Evolutionary conservation across 495 filamentous ascomycete species (phyloP).

Genomic region (Penicillium coprophilum): DNA sequence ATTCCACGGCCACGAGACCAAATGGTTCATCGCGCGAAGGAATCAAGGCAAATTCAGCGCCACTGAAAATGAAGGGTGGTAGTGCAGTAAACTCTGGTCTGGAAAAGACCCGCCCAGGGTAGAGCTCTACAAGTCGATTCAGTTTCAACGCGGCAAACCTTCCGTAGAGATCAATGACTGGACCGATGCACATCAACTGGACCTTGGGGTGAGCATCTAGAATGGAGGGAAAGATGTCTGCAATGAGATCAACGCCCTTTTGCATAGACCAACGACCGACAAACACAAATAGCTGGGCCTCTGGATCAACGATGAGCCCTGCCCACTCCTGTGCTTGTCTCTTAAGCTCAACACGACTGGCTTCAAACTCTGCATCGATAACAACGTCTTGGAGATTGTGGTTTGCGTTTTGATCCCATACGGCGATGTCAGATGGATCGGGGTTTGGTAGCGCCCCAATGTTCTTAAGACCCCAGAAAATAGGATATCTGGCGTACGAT

Average conservation of each 20-base stretch:
- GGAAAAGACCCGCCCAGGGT: constrained; percentile 70
- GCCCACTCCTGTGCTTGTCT: constrained; percentile 77
- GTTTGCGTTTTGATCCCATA: constrained; percentile 57
- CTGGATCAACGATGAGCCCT: constrained; percentile 62
- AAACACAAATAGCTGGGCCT: constrained; percentile 73
- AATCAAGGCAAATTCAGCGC: constrained; percentile 79
- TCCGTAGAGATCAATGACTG: constrained; percentile 76
- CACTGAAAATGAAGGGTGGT: constrained; percentile 74
- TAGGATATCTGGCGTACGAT: constrained; percentile 73
- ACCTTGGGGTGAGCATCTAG: constrained; percentile 66
- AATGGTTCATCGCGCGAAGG: constrained; percentile 79
- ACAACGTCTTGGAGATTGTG: constrained; percentile 48
- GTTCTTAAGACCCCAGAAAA: constrained; percentile 75
- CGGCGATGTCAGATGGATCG: constrained; percentile 70
- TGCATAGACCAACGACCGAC: constrained; percentile 78
- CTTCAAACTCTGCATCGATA: constrained; percentile 60
- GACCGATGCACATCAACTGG: constrained; percentile 70
- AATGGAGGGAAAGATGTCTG: constrained; percentile 72
- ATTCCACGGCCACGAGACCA: constrained; percentile 75
- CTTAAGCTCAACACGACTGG: constrained; percentile 54
- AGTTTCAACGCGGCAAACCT: constrained; percentile 75
- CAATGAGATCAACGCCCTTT: constrained; percentile 78
- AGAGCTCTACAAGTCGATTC: constrained; percentile 65
- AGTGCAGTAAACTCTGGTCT: constrained; percentile 78
- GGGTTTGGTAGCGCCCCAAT: constrained; percentile 72